Conservation (phyloP, 1,284 basidiomycete species). For the Naganishia sp. region DNA sequence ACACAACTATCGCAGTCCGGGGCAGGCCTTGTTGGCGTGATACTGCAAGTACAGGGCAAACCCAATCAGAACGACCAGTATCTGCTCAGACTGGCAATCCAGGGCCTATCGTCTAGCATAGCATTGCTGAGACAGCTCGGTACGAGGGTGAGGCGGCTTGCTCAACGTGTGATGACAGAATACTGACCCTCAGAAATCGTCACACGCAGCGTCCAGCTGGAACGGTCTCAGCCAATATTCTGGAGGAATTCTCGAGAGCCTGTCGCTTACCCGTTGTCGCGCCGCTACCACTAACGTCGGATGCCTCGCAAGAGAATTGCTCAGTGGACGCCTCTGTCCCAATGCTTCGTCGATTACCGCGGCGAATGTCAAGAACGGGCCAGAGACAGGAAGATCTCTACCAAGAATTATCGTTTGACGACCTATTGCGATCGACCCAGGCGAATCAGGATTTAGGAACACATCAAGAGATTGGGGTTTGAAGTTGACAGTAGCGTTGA, state of each 20-base stretch:
- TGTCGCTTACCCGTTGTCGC: slow-evolving; percentile 38
- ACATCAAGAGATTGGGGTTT: not conserved
- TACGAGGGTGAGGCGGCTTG: slow-evolving; percentile 28
- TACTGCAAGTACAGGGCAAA: slow-evolving; percentile 38
- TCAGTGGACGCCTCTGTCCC: slow-evolving; percentile 34
- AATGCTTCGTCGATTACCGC: slow-evolving; percentile 41
- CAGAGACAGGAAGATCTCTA: slow-evolving; percentile 6
- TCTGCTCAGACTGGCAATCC: slow-evolving; percentile 38
- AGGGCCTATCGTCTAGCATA: slow-evolving; percentile 41
- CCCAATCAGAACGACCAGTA: slow-evolving; percentile 20
- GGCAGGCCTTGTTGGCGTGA: slow-evolving; percentile 43
- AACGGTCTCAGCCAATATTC: slow-evolving; percentile 40
- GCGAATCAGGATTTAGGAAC: slow-evolving; percentile 29
- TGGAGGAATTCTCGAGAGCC: slow-evolving; percentile 41
- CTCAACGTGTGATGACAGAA: not conserved
- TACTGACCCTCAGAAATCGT: not conserved
- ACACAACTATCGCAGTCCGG: slow-evolving; percentile 44
- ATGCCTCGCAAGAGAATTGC: not conserved
- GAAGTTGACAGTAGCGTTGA: not conserved
- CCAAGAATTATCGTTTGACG: slow-evolving; percentile 37
- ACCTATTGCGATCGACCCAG: slow-evolving; percentile 40
- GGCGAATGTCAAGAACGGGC: slow-evolving; percentile 27
- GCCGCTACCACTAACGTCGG: slow-evolving; percentile 16
- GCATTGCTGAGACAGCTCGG: slow-evolving; percentile 40
- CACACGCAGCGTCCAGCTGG: slow-evolving; percentile 39